These are phyloP conservation scores for Podospora pseudocomata DNA, from an alignment of 495 filamentous ascomycete genomes.

Conservation along the genomic window DNA sequence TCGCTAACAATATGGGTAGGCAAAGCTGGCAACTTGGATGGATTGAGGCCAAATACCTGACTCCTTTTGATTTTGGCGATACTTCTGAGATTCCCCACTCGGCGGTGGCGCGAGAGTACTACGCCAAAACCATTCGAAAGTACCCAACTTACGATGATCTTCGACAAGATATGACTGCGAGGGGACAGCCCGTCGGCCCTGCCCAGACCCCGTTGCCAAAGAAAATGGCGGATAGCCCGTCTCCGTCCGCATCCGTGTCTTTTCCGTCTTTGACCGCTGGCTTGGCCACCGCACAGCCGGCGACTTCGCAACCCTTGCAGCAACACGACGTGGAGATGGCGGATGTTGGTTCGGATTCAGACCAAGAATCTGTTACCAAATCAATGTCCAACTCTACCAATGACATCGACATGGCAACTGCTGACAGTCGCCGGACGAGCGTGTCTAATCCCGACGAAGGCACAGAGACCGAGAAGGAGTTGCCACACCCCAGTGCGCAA, in stretches of 20 bases:
- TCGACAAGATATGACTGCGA: background rate
- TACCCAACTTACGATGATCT: conserved; percentile 13
- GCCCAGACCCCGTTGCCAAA: background rate
- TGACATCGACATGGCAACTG: conserved; percentile 25
- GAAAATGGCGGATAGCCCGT: background rate
- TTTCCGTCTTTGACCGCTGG: background rate
- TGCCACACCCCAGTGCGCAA: conserved; percentile 7
- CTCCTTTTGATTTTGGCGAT: conserved; percentile 27
- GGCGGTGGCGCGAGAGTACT: conserved; percentile 22
- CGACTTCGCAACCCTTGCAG: background rate
- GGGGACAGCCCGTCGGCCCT: background rate
- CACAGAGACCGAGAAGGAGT: background rate
- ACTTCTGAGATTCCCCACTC: conserved; percentile 17
- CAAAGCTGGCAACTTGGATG: conserved; percentile 27
- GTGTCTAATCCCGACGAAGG: conserved; percentile 20
- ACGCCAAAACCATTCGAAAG: background rate
- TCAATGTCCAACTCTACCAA: conserved; percentile 10
- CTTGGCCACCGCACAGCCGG: background rate
- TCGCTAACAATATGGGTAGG: conserved; percentile 9
- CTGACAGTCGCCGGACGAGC: conserved; percentile 23
- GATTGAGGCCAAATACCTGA: conserved; percentile 25
- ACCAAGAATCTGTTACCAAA: conserved; percentile 13
- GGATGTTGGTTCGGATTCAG: conserved; percentile 13
- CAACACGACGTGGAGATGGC: conserved; percentile 18
- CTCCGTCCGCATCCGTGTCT: background rate